These are phyloP conservation scores for Agrocybe pediades DNA, from an alignment of 768 basidiomycete species.

Conservation along the genomic window DNA sequence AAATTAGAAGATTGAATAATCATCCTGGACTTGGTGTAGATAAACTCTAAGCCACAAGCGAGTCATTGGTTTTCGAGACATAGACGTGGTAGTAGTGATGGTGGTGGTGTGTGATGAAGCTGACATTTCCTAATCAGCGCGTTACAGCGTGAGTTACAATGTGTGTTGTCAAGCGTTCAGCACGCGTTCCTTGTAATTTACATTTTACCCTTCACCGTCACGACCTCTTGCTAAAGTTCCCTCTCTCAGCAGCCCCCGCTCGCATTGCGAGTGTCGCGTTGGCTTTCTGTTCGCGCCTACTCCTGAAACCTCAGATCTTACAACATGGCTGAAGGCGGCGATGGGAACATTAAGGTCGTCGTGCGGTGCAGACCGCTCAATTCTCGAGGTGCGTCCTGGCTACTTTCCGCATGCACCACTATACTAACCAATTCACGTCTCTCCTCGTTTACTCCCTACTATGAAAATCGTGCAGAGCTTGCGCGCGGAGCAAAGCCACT, in stretches of 20 bases:
- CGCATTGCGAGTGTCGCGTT: slow-evolving; percentile 8
- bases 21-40: too few relatives aligned
- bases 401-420: background rate
- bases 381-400: slow-evolving; percentile 75
- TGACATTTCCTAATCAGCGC: background rate
- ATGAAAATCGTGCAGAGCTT: slow-evolving; percentile 62
- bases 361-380: slow-evolving; percentile 98
- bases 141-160: too few relatives aligned
- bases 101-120: background rate
- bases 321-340: slow-evolving; percentile 74
- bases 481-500: slow-evolving; percentile 92
- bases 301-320: slow-evolving; percentile 1
- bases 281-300: background rate
- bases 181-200: slow-evolving; percentile 15
- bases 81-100: too few relatives aligned
- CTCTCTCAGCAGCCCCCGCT: slow-evolving; percentile 12
- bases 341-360: slow-evolving; percentile 91
- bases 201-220: background rate
- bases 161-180: slow-evolving; percentile 19
- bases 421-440: background rate
- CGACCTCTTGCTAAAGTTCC: slow-evolving; percentile 5
- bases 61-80: too few relatives aligned
- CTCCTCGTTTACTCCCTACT: background rate
- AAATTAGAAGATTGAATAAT: too few relatives aligned
- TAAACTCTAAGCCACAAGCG: too few relatives aligned